Base-by-base conservation (phyloP, 768 basidiomycete genomes). In the Leccinum obscurum region DNA sequence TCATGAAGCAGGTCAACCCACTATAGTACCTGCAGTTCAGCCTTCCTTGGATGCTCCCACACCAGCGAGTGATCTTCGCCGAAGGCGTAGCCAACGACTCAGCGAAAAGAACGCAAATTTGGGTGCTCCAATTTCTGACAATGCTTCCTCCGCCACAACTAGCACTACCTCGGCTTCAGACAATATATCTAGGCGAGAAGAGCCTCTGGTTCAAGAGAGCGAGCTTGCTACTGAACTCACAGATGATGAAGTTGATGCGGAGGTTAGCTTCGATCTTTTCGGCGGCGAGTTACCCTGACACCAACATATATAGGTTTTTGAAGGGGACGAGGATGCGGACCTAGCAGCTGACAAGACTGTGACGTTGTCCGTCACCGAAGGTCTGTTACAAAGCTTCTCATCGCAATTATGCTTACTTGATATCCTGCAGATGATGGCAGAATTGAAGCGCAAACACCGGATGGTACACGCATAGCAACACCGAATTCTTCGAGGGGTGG, bases 371-470 rank as follows among this genome's bases (percentile, higher is more conserved):
- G 85, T 96, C 10, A 84, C 83, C 20, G 89, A 92, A 76, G 92
- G 91, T 89, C 64, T 52, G 77, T 68, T n/a, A 48, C 20, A 44
- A 39, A 3, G 34, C 13, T 46, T 26, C 28, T 17, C 54, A 32
- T 17, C 15, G 49, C 52, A 32, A 28, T 17, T 44, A 6, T 65
- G 32, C 60, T 66, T 5, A 67, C 54, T n/a, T 50, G n/a, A 56
- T 39, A 2, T 32, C 17, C 50, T 24, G 10, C 59, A 90, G 95
- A 96, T 74, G 95, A 94, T 8, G 88, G 90, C n/a, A 92, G 90
- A 72, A 83, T 98, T 9, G 93, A 95, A 70, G 97, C 95, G 2
- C 93, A 97, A 72, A 98, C 97, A 0, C 95, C 97, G 3, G 94
- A 98, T 64, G 97, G 97, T 1, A 98, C 95, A 0, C 85, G 94